A percentile compares a stretch with the other conserved stretches of the same genome.
Conservation (phyloP, 768 basidiomycete genomes). For the Amanita jacksonii region DNA sequence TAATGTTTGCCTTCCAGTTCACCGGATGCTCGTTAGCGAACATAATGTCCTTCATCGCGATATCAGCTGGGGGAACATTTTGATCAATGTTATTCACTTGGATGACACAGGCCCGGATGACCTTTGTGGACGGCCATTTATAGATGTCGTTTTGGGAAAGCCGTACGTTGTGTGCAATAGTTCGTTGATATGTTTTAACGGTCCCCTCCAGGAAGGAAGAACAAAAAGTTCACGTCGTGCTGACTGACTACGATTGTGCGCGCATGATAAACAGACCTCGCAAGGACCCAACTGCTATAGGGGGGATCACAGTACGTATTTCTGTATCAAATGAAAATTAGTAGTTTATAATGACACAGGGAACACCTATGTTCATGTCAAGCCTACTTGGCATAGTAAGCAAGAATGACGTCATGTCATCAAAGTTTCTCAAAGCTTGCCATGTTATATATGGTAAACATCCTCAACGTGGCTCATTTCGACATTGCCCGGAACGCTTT, state of each 20-base stretch:
- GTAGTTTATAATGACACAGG: too few relatives aligned
- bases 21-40: not conserved
- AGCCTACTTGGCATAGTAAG: not conserved
- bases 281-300: not conserved
- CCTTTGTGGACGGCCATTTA: not conserved
- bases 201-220: not conserved
- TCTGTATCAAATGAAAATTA: not conserved
- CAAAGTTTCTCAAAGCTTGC: too few relatives aligned
- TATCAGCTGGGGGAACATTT: not conserved
- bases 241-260: not conserved
- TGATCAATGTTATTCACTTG: not conserved
- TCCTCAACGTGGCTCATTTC: too few relatives aligned
- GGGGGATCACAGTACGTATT: not conserved
- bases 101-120: not conserved
- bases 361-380: slow-evolving; percentile 3
- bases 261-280: too few relatives aligned
- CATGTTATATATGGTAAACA: too few relatives aligned
- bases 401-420: too few relatives aligned
- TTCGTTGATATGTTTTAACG: too few relatives aligned
- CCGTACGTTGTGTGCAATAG: too few relatives aligned
- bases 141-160: not conserved
- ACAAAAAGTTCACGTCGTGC: not conserved
- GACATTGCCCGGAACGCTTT: too few relatives aligned
- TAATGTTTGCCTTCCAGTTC: not conserved
- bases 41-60: not conserved